Conservation (phyloP, 495 filamentous ascomycete species). For the Aspergillus carlsbadensis region DNA sequence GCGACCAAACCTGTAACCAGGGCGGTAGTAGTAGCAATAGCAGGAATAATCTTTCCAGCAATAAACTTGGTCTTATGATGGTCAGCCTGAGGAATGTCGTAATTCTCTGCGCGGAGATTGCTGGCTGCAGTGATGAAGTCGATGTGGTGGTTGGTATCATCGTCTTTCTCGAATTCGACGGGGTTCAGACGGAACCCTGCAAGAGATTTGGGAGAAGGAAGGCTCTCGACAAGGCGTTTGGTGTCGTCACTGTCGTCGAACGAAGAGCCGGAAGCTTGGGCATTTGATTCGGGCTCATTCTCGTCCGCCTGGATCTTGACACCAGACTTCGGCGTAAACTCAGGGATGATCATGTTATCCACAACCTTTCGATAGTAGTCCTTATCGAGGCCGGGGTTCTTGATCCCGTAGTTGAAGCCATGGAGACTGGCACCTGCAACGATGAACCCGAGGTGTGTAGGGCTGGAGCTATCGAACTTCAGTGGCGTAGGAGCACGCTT, state of each 20-base stretch:
- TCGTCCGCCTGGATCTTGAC: conserved; percentile 98
- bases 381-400: conserved; percentile 64
- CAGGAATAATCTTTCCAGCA: conserved; percentile 98
- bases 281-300: conserved; percentile 92
- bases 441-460: conserved; percentile 82
- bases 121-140: conserved; percentile 98
- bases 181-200: conserved; percentile 83
- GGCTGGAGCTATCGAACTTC: conserved; percentile 80
- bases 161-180: conserved; percentile 99
- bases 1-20: conserved; percentile 92
- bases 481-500: conserved; percentile 94
- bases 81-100: conserved; percentile 89
- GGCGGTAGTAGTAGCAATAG: conserved; percentile 96
- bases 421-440: conserved; percentile 89
- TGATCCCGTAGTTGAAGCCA: conserved; percentile 97
- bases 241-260: conserved; percentile 75
- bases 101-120: conserved; percentile 96
- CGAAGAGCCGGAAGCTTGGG: conserved; percentile 45
- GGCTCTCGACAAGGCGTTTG: conserved; percentile 57
- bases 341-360: conserved; percentile 92
- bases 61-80: conserved; percentile 99
- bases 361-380: conserved; percentile 73
- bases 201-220: conserved; percentile 77
- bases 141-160: conserved; percentile 97
- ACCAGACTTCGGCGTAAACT: conserved; percentile 86